Conservation (phyloP, 1,284 basidiomycete species). For the Vanrija humicola region DNA sequence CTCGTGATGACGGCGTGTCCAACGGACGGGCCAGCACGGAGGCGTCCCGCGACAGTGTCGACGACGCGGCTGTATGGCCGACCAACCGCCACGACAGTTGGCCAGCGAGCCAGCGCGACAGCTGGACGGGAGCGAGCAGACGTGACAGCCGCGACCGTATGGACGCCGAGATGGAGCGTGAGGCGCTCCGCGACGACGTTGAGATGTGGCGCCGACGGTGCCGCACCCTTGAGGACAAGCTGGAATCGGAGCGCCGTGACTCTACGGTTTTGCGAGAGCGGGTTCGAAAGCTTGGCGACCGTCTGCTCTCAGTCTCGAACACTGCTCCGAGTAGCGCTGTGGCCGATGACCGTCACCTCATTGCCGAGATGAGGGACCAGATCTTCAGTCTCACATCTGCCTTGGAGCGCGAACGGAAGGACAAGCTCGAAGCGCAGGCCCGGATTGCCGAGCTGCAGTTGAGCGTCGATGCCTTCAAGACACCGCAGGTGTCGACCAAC, state of each 20-base stretch:
- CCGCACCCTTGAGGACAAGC: constrained; percentile 30
- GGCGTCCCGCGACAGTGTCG: constrained; percentile 18
- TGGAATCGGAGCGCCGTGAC: constrained; percentile 37
- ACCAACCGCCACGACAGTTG: background rate
- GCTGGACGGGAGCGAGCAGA: background rate
- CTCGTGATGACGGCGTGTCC: constrained; percentile 6
- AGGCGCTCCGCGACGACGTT: constrained; percentile 41
- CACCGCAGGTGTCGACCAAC: constrained; percentile 9
- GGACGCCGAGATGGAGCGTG: constrained; percentile 43
- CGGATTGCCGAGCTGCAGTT: constrained; percentile 20
- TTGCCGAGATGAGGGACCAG: constrained; percentile 39
- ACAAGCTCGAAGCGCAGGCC: constrained; percentile 22
- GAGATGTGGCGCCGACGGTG: constrained; percentile 40
- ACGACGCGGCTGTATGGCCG: background rate
- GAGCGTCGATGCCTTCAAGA: constrained; percentile 11
- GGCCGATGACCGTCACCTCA: constrained; percentile 18
- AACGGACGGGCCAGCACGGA: constrained; percentile 14
- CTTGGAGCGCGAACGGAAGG: constrained; percentile 35
- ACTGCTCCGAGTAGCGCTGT: constrained; percentile 7
- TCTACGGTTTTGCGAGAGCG: constrained; percentile 30
- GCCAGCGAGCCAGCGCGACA: background rate
- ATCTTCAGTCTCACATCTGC: constrained; percentile 35
- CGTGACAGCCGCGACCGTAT: constrained; percentile 21
- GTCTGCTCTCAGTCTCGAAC: constrained; percentile 27
- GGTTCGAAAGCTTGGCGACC: constrained; percentile 37